Base-by-base conservation (phyloP, 2,329 filamentous ascomycete species). In the Onygena corvina region DNA sequence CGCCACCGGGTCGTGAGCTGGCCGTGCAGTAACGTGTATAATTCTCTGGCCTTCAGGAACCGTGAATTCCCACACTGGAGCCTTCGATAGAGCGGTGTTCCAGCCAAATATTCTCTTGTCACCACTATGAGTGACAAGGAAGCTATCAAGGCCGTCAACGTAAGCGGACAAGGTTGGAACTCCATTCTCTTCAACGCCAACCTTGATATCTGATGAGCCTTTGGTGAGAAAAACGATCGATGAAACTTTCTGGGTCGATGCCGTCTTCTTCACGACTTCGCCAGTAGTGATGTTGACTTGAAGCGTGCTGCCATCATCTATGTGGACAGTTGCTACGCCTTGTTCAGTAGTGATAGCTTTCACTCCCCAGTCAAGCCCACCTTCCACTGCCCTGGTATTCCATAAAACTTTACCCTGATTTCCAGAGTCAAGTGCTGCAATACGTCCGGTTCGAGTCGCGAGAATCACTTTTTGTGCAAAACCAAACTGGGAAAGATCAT, bases 401-500 rank as follows among this genome's bases (percentile, higher is more conserved):
- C 92, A 96, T 14, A 85, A 67, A 7, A 94, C 71, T 30, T 74
- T 74, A 3, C 88, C 88, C 9, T 83, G 74, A 52, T 81, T 81
- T 20, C 81, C 86, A 29, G 82, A 79, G 64, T 94, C 82, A 16
- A 98, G 71, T 2, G 83, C 86, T 56, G 89, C 84, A 14, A 96
- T 69, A 55, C 84, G 81, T 11, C 89, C 89, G 50, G 80, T 81
- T 49, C 79, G 75, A 1, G 89, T 94, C 4, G 83, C 88, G 46
- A 94, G 71, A 50, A 95, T 73, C 4, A 89, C 77, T 27, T 90
- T 71, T 67, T 94, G 94, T 64, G 86, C 83, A 67, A 95, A 90
- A 3, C 90, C 90, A 64, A 96, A 96, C 33, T 75, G 79, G 42
- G 65, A 61, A 14, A 69, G 54, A 12, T 73, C 68, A 6, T 76